Evolutionary conservation across 768 basidiomycete species (phyloP).

Genomic region (Gymnopilus dilepis): DNA sequence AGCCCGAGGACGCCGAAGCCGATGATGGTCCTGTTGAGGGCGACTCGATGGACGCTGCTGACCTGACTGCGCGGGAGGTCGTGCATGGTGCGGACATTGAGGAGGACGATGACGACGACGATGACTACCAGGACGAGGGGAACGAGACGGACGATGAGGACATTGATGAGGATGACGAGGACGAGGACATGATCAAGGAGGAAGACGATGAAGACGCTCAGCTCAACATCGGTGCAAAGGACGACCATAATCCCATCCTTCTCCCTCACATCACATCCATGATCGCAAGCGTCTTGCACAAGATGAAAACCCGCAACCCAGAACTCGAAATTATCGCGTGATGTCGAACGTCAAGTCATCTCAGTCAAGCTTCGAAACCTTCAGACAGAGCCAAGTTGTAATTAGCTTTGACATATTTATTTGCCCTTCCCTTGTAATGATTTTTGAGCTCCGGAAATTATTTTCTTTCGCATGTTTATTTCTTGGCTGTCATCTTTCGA

Average conservation of each 20-base stretch:
- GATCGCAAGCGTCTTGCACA: slow-evolving; percentile 12
- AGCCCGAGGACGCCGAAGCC: not conserved
- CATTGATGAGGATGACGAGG: not conserved
- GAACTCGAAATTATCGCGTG: slow-evolving; percentile 12
- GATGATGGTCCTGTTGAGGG: not conserved
- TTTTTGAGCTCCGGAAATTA: too few species aligned
- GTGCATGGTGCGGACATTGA: slow-evolving; percentile 8
- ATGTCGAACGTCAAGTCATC: not conserved
- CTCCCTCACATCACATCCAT: slow-evolving; percentile 13
- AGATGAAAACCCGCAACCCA: slow-evolving; percentile 15
- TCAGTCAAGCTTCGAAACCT: too few species aligned
- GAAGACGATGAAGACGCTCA: slow-evolving; percentile 15
- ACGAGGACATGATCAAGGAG: slow-evolving; percentile 11
- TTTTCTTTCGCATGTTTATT: too few species aligned
- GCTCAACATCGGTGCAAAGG: slow-evolving; percentile 7
- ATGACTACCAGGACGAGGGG: slow-evolving; percentile 7
- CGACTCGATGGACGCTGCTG: slow-evolving; percentile 3
- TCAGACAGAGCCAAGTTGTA: too few species aligned
- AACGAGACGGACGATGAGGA: not conserved
- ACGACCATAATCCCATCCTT: slow-evolving; percentile 13
- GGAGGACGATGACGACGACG: slow-evolving; percentile 18
- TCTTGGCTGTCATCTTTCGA: too few species aligned
- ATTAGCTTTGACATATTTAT: too few species aligned
- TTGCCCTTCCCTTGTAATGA: too few species aligned
- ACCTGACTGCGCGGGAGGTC: slow-evolving; percentile 7